These are phyloP conservation scores for Melampsora larici-populina DNA, from an alignment of 1,284 basidiomycete genomes.

Conservation along the genomic window DNA sequence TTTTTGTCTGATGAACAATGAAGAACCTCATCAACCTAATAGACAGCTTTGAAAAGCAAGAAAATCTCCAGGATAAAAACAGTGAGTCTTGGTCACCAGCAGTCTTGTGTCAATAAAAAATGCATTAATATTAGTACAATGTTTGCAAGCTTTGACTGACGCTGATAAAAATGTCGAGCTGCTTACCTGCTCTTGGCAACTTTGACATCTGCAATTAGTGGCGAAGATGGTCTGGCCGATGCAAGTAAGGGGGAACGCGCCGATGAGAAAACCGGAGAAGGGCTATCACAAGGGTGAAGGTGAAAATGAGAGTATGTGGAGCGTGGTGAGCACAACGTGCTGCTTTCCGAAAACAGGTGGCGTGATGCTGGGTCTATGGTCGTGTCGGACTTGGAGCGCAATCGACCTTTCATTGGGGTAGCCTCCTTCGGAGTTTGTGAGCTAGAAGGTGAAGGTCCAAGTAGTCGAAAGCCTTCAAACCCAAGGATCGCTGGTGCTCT, in stretches of 20 bases:
- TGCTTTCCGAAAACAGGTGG: conserved; percentile 16
- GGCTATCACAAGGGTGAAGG: conserved; percentile 16
- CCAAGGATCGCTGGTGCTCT: conserved; percentile 1
- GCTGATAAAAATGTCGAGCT: neutral
- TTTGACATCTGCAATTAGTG: conserved; percentile 43
- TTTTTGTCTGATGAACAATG: too few relatives aligned
- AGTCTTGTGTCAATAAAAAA: conserved; percentile 11
- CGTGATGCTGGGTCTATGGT: neutral
- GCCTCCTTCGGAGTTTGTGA: neutral
- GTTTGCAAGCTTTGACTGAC: neutral
- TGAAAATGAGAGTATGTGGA: conserved; percentile 36
- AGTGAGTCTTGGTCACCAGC: conserved; percentile 41
- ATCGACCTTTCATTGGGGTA: neutral
- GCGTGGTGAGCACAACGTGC: neutral
- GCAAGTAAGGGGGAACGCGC: conserved; percentile 15
- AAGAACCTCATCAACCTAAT: conserved; percentile 22
- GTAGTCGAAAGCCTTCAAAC: neutral
- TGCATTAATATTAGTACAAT: neutral
- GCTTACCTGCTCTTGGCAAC: conserved; percentile 43
- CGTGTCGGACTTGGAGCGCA: conserved; percentile 38
- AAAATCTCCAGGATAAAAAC: conserved; percentile 41
- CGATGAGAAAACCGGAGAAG: conserved; percentile 17
- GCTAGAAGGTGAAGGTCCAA: neutral
- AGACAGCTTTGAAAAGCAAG: conserved; percentile 42
- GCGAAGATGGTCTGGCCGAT: conserved; percentile 16